Evolutionary conservation across 1,139 yeast species (phyloP).

Genomic region (Tardiomyces digboiensis): DNA sequence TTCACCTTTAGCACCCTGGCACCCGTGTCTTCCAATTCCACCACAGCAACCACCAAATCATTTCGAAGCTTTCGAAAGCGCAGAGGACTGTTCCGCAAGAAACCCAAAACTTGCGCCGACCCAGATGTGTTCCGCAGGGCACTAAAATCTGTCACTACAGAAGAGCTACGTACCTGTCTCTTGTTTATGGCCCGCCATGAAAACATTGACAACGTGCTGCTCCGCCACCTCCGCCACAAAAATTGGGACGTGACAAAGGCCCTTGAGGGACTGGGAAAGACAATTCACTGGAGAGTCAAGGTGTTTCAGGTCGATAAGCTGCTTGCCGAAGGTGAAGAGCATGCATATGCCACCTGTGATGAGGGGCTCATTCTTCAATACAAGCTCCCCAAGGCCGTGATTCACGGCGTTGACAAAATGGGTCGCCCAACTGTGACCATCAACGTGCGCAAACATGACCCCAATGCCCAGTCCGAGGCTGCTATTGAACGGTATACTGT

Average conservation of each 20-base stretch:
- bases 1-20: neutral
- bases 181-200: conserved; percentile 56
- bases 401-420: conserved; percentile 53
- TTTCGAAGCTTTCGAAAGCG: conserved; percentile 15
- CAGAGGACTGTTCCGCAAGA: conserved; percentile 16
- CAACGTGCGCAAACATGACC: conserved; percentile 63
- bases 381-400: conserved; percentile 49
- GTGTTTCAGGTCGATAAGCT: conserved; percentile 49
- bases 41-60: neutral
- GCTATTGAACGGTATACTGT: conserved; percentile 63
- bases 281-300: conserved; percentile 59
- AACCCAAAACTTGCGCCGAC: conserved; percentile 8
- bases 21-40: conserved; percentile 2
- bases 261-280: conserved; percentile 53
- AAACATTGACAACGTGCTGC: conserved; percentile 56
- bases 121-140: conserved; percentile 12
- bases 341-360: conserved; percentile 28
- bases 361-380: conserved; percentile 42
- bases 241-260: conserved; percentile 61
- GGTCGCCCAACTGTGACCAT: conserved; percentile 65
- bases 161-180: conserved; percentile 37
- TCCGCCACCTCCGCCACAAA: conserved; percentile 65
- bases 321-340: conserved; percentile 51
- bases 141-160: conserved; percentile 27
- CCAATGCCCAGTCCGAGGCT: conserved; percentile 57